Evolutionary conservation across 345 rosid species (phyloP), one percentile per base, ranked within the genome.

Genomic region (Cardamine chenopodiifolia): DNA sequence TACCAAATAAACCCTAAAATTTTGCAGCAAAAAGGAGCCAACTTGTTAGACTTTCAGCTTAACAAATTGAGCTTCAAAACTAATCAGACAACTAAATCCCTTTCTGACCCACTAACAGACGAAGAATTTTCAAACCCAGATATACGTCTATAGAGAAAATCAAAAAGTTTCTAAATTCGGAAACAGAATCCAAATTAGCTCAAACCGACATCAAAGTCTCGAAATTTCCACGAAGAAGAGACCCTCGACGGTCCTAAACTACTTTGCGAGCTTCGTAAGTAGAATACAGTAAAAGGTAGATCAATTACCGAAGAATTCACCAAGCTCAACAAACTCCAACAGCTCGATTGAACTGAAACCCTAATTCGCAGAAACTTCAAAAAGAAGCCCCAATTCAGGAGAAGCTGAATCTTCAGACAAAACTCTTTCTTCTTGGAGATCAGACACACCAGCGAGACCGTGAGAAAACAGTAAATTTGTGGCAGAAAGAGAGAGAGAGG

Each of bases 321-420:
- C 77, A 50, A 70, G 39, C 72, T 29, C 62, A 56, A 49, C 12
- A 75, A 32, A 32, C 50, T 61, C n/a, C 19, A 56, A 17, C 34
- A 77, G 69, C 81, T 78, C 68, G 73, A 78, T 61, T 65, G 69
- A 71, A 52, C 81, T 49, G 68, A 78, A 72, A 78, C 81, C 81
- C 81, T 72, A 78, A 70, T 57, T 65, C 55, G 9, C 14, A 2
- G 57, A 68, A 42, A 42, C 52, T 55, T 69, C 10, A 1, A 60
- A 31, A 45, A 22, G 31, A 25, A 26, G 11, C 64, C 67, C 56
- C 64, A 59, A 60, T 72, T 66, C 26, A 31, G 59, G 18, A 44
- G 6, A 59, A 71, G 22, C 10, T 13, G 19, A 59, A 59, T 23
- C 62, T 52, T 77, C 5, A 42, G 69, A 53, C 64, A 58, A 6